phyloP scores from a whole-genome alignment of 495 filamentous ascomycete genomes.

The Aspergillus taichungensis region DNA sequence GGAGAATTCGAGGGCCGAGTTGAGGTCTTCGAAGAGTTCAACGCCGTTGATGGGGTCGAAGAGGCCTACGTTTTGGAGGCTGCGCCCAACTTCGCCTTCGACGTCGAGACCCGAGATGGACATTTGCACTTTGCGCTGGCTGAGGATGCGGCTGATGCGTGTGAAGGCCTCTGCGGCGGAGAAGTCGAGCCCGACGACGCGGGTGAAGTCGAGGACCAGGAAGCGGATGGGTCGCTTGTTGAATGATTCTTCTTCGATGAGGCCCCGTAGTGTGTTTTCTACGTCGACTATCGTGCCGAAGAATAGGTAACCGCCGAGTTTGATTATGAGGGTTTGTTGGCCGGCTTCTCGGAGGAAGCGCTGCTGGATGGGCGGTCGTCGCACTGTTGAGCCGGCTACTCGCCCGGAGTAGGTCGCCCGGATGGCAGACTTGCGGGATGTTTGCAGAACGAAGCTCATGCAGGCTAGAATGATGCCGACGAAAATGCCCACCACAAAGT shows the following conservation, averaged over 20 bases:
- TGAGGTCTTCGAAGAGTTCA: slow-evolving; percentile 78
- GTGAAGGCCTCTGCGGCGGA: slow-evolving; percentile 92
- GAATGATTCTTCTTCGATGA: slow-evolving; percentile 79
- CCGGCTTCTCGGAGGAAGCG: slow-evolving; percentile 79
- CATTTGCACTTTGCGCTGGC: slow-evolving; percentile 62
- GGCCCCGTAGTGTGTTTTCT: slow-evolving; percentile 70
- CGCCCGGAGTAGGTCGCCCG: slow-evolving; percentile 79
- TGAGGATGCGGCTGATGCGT: slow-evolving; percentile 75
- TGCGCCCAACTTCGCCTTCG: slow-evolving; percentile 63
- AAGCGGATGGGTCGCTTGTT: slow-evolving; percentile 69
- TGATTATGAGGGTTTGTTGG: slow-evolving; percentile 78
- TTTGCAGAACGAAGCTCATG: slow-evolving; percentile 81
- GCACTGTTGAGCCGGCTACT: slow-evolving; percentile 81
- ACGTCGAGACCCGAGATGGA: slow-evolving; percentile 72
- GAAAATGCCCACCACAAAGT: slow-evolving; percentile 90
- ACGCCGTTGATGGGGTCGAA: slow-evolving; percentile 58
- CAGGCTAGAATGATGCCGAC: slow-evolving; percentile 89
- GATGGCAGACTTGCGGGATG: slow-evolving; percentile 78
- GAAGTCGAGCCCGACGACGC: slow-evolving; percentile 90
- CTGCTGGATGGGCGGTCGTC: slow-evolving; percentile 81
- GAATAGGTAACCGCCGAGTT: slow-evolving; percentile 86
- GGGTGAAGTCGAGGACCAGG: slow-evolving; percentile 78
- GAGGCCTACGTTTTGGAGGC: slow-evolving; percentile 71
- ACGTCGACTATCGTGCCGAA: slow-evolving; percentile 95
- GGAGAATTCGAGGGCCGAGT: slow-evolving; percentile 84